Percentiles rank a stretch among this genome's conserved stretches.
Evolutionary conservation across 345 rosid genomes (phyloP).

Genomic region (Syzygium aqueum): DNA sequence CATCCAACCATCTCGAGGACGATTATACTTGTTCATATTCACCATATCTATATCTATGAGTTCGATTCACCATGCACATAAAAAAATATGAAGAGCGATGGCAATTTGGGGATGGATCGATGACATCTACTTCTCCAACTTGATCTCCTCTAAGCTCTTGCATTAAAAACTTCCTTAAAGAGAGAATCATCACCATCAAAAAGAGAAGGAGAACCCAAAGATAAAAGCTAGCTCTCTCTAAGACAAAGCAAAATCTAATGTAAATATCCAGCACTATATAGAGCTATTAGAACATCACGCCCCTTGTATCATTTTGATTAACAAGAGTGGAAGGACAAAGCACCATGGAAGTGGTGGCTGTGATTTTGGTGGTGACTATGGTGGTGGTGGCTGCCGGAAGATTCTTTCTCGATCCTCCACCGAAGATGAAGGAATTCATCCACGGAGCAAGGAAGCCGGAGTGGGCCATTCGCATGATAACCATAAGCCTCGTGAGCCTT

Average conservation of each 20-base stretch:
- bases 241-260: background rate
- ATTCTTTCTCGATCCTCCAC: constrained; percentile 30
- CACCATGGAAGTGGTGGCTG: constrained; percentile 5
- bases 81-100: background rate
- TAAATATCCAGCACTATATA: background rate
- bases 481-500: constrained; percentile 32
- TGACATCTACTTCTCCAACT: background rate
- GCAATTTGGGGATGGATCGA: background rate
- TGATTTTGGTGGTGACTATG: constrained; percentile 12
- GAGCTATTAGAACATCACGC: background rate
- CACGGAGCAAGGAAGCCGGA: constrained; percentile 34
- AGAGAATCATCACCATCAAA: background rate
- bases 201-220: background rate
- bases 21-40: background rate
- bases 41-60: background rate
- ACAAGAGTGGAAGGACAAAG: constrained; percentile 29
- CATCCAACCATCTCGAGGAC: background rate
- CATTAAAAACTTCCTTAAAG: background rate
- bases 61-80: background rate
- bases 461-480: constrained; percentile 27
- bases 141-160: background rate
- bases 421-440: constrained; percentile 35
- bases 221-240: background rate
- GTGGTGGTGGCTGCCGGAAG: constrained; percentile 4
- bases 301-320: background rate